These are phyloP conservation scores for Cyclocybe cylindracea DNA, from an alignment of 768 basidiomycete genomes.

Conservation along the genomic window DNA sequence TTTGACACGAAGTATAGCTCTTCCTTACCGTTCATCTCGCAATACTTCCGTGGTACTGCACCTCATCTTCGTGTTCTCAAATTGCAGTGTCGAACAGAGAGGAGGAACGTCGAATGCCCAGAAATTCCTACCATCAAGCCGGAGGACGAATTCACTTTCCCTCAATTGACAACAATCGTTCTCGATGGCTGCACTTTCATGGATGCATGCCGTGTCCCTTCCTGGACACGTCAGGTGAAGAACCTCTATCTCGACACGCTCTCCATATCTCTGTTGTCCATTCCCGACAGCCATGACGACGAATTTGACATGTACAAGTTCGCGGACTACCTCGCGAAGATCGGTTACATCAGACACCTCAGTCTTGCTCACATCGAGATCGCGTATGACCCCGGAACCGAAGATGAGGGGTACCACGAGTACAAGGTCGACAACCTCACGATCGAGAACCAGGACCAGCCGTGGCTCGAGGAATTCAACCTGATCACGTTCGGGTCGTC, in stretches of 20 bases:
- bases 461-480: neutral
- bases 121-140: neutral
- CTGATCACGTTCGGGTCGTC: neutral
- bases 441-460: neutral
- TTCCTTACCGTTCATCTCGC: neutral
- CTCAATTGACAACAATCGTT: neutral
- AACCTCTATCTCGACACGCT: conserved; percentile 1
- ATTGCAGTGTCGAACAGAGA: neutral
- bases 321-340: neutral
- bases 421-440: neutral
- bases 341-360: neutral
- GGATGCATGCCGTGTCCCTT: neutral
- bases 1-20: neutral
- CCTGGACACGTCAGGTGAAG: neutral
- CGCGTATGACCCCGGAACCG: neutral
- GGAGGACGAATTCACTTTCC: neutral
- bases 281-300: neutral
- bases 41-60: neutral
- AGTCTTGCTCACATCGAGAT: neutral
- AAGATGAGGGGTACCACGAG: neutral
- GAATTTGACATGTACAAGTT: neutral
- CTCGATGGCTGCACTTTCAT: conserved; percentile 2
- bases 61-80: neutral
- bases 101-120: neutral
- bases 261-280: neutral